These are phyloP conservation scores for Eucalyptus cladocalyx DNA, from an alignment of 345 rosid species.

Conservation along the genomic window DNA sequence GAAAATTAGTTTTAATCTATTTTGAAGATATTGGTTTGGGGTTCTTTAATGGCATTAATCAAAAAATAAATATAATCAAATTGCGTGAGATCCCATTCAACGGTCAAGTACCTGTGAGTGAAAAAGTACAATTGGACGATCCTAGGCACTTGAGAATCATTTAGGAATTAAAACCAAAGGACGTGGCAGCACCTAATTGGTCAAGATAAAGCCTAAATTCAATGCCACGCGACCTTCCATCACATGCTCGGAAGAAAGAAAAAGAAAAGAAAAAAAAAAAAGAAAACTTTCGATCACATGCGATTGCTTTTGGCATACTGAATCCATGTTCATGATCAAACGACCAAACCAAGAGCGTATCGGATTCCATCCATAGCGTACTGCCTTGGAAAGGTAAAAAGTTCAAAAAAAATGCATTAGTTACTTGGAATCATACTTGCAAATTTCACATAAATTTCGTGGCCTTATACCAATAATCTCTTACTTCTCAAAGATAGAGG, in stretches of 20 bases:
- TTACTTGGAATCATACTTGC: not conserved
- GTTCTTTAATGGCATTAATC: rapidly evolving
- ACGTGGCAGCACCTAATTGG: not conserved
- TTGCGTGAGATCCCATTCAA: not conserved
- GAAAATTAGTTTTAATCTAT: no score
- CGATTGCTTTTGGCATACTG: not conserved
- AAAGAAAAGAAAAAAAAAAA: not conserved
- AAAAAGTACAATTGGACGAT: not conserved
- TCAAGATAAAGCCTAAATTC: not conserved
- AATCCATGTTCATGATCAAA: not conserved
- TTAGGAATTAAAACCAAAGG: not conserved
- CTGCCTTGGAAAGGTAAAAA: not conserved
- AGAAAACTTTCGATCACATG: not conserved
- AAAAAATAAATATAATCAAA: no score
- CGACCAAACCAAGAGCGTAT: no score
- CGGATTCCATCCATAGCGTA: not conserved
- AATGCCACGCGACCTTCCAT: not conserved
- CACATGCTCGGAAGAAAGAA: not conserved
- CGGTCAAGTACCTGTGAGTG: not conserved
- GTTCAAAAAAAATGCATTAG: not conserved
- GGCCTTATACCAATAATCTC: not conserved
- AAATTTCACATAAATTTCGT: not conserved
- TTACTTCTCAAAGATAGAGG: not conserved
- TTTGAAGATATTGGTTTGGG: rapidly evolving
- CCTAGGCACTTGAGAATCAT: not conserved